Evolutionary conservation across 2,329 filamentous ascomycete species (phyloP), one percentile per base, ranked within the genome.

Genomic region (Tolypocladium album): DNA sequence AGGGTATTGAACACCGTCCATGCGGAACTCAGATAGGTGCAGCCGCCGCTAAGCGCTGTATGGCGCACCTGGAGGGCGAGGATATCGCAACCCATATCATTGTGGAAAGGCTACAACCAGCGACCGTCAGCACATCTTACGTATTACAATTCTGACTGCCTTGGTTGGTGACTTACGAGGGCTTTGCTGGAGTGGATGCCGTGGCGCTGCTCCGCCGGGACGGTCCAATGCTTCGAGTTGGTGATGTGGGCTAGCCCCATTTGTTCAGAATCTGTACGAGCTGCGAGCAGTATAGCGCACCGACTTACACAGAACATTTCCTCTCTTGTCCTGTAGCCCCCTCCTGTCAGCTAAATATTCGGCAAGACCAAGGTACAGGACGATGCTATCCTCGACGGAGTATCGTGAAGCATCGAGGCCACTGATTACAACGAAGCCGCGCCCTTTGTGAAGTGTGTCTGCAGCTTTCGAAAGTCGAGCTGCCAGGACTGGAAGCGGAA

Each of bases 301-400:
- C 73, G 55, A 69, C 76, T 64, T 70, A 80, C 79, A 74, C 20
- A 82, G 64, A 66, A 81, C 75, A 42, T 76, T 75, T 13, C 79
- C 78, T 52, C 75, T 76, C n/a, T 72, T 71, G 59, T 77, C 76
- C 60, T 84, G 81, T 3, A 78, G 64, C 2, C 81, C 81, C 45
- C 82, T 76, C 55, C 79, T 74, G 43, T 80, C 75, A 1, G 79
- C 84, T 57, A 88, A 76, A 64, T 86, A 78, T 59, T 76, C 79
- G 1, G 83, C 76, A 13, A 87, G 69, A 0, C 81, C 84, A 5
- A 85, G 74, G 64, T 82, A 86, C 52, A 85, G 72, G 6, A 78
- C 74, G 20, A 82, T 69, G 58, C 81, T 82, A 58, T 87, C 82
- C 62, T 84, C 79, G 31, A 75, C 71, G 3, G 77, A 76, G 67